Conservation (phyloP, 1,284 basidiomycete genomes). For the Rhizoctonia solani region DNA sequence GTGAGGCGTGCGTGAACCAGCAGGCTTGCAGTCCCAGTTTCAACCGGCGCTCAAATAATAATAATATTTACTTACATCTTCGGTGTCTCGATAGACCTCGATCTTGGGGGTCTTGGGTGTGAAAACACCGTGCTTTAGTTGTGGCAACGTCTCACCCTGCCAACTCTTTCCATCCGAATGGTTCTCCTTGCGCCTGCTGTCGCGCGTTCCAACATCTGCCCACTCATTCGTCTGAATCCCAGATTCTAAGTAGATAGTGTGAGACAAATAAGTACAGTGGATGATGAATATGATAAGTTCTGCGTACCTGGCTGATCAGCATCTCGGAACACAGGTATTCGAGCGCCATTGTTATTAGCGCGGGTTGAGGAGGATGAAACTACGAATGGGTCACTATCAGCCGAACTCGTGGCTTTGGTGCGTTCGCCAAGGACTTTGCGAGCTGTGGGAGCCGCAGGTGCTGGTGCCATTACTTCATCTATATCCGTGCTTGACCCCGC, state of each 20-base stretch:
- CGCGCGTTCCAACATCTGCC: constrained; percentile 53
- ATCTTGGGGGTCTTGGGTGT: constrained; percentile 51
- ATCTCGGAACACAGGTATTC: constrained; percentile 30
- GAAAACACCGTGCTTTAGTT: constrained; percentile 29
- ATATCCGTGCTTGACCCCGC: constrained; percentile 43
- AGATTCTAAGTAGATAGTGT: constrained; percentile 5
- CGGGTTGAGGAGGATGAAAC: constrained; percentile 46
- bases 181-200: constrained; percentile 54
- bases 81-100: constrained; percentile 54
- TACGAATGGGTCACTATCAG: constrained; percentile 40
- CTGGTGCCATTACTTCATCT: constrained; percentile 24
- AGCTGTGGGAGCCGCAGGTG: constrained; percentile 36
- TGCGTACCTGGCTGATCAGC: constrained; percentile 19
- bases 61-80: constrained; percentile 39
- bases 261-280: neutral
- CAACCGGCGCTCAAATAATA: neutral
- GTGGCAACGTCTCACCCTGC: constrained; percentile 51
- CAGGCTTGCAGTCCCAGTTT: constrained; percentile 8
- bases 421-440: constrained; percentile 46
- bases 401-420: constrained; percentile 11
- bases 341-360: constrained; percentile 42
- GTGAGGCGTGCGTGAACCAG: constrained; percentile 40
- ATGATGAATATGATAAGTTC: constrained; percentile 13
- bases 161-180: constrained; percentile 50
- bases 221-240: constrained; percentile 45